A percentile compares a stretch with the other conserved stretches of the same genome.
Conservation (phyloP, 2,329 filamentous ascomycete species). For the Aspergillus hortae region DNA sequence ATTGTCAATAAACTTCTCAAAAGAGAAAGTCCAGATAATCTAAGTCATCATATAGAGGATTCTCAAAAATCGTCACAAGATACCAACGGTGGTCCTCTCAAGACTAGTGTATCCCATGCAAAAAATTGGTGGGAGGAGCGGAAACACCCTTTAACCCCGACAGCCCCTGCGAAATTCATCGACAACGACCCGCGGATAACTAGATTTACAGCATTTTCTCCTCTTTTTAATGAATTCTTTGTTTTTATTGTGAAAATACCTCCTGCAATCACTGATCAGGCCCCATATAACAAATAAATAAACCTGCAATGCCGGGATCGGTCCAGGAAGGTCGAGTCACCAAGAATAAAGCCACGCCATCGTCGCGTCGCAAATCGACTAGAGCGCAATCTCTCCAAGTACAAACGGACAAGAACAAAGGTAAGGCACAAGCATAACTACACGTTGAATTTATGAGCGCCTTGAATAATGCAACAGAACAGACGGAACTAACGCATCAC, state of each 20-base stretch:
- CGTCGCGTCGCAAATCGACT: slow-evolving; percentile 2
- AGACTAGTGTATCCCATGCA: background rate
- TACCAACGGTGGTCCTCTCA: background rate
- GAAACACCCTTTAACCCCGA: background rate
- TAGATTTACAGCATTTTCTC: no score
- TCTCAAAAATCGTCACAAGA: background rate
- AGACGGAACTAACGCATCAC: slow-evolving; percentile 7
- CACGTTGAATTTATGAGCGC: no score
- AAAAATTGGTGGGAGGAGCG: background rate
- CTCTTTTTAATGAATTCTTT: no score
- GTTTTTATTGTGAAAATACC: no score
- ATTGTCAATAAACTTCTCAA: no score
- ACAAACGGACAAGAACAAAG: slow-evolving; percentile 5
- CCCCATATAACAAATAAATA: background rate
- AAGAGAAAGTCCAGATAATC: no score
- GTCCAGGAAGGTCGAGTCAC: slow-evolving; percentile 21
- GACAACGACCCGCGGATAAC: background rate
- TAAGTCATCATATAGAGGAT: no score
- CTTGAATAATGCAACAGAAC: no score
- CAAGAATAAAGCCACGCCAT: slow-evolving; percentile 16
- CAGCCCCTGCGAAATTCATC: background rate
- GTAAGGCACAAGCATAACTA: slow-evolving; percentile 9
- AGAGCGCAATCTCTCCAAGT: background rate
- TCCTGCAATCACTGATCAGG: background rate
- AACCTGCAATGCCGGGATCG: slow-evolving; percentile 15